These are phyloP conservation scores for Vigna unguiculata DNA, from an alignment of 306 rosid genomes.

Conservation along the genomic window DNA sequence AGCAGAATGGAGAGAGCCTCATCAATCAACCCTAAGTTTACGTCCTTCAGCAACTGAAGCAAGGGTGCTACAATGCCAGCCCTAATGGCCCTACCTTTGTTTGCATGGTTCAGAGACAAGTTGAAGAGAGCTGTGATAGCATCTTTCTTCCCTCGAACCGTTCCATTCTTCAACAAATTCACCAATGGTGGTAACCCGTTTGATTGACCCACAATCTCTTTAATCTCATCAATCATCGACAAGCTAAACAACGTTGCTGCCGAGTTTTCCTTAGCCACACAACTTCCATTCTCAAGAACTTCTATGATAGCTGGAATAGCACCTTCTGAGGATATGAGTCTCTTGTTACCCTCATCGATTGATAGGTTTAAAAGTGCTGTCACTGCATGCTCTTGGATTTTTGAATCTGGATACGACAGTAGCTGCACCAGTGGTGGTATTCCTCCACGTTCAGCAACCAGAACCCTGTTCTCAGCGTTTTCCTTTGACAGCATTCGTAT, in stretches of 20 bases:
- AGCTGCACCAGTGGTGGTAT: conserved; percentile 74
- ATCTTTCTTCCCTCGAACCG: conserved; percentile 84
- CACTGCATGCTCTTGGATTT: conserved; percentile 81
- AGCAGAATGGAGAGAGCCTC: conserved; percentile 81
- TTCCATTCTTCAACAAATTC: conserved; percentile 61
- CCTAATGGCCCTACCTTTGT: conserved; percentile 69
- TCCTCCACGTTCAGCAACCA: conserved; percentile 79
- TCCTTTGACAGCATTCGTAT: conserved; percentile 84
- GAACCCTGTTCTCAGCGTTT: conserved; percentile 71
- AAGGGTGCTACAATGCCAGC: conserved; percentile 76
- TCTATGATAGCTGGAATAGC: conserved; percentile 83
- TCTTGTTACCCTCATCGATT: conserved; percentile 81
- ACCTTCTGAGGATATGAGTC: conserved; percentile 68
- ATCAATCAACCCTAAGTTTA: conserved; percentile 75
- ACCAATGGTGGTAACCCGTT: conserved; percentile 78
- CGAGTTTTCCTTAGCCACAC: conserved; percentile 80
- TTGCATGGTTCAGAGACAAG: conserved; percentile 67
- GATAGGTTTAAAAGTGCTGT: conserved; percentile 82
- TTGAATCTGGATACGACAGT: conserved; percentile 72
- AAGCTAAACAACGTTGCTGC: conserved; percentile 90
- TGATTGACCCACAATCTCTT: conserved; percentile 64
- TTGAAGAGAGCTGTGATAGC: conserved; percentile 85
- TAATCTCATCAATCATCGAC: conserved; percentile 83
- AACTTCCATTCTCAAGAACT: conserved; percentile 68
- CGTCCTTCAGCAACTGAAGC: conserved; percentile 59